Evolutionary conservation across 2,329 filamentous ascomycete genomes (phyloP), one percentile per base, ranked within the genome.

Genomic region (Colletotrichum neosansevieriae): DNA sequence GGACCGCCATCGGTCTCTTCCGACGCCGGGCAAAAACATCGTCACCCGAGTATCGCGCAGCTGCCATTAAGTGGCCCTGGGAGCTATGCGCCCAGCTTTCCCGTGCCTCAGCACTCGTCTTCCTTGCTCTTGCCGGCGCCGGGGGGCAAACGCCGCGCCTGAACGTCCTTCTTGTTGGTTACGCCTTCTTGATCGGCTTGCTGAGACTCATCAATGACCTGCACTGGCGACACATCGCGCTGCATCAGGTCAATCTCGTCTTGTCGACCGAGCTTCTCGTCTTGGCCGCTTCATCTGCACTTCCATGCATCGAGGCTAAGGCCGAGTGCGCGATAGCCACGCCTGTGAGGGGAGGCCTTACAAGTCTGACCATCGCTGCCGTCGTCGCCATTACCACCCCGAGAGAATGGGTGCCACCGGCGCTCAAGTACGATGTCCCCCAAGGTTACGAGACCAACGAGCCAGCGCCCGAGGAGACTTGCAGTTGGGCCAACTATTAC

Each of bases 401-500:
- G 0, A 79, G 84, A 65, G 82, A 85, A 74, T 87, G 85, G 85
- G 71, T 80, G 3, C 83, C 84, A 15, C 81, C 84, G 4, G 77
- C 77, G 5, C 67, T 81, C 45, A 76, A 79, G 36, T 74, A 80
- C 56, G 77, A 79, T 32, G 73, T 83, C 29, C 77, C 80, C 36
- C 78, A 79, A 15, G 79, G 78, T 58, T 74, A 78, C 19, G 72
- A 76, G 29, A 71, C 73, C 24, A 71, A 73, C 19, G 78, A 81
- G 58, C 83, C 85, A 6, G 79, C 84, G 2, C 82, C 80, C 0
- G 85, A 88, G 72, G 85, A 88, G 72, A 83, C 80, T 2, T 85
- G 84, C 75, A 86, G 84, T 67, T 87, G 84, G 84, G 77, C 85
- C 61, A 81, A 79, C 58, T 84, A 84, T 71, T 86, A 84, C 71